These are phyloP conservation scores for Penicillium hesseltinei DNA, from an alignment of 2,329 filamentous ascomycete genomes.

Conservation along the genomic window DNA sequence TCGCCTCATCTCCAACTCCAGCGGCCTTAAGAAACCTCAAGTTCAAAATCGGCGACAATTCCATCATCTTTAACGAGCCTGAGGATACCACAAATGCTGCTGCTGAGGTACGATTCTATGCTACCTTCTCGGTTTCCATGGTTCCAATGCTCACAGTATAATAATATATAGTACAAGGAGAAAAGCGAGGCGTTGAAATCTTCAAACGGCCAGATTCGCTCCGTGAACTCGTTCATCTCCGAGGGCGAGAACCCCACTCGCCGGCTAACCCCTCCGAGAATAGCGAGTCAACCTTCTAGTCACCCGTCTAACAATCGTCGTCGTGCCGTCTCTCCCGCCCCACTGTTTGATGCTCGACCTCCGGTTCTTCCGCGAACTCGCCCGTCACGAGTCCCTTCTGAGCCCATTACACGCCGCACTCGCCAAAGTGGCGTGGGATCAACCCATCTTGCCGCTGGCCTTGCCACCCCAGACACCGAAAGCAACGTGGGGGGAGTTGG, in stretches of 20 bases:
- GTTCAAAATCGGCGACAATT: conserved; percentile 65
- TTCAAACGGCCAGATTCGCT: conserved; percentile 50
- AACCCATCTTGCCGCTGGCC: conserved; percentile 33
- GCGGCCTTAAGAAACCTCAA: conserved; percentile 72
- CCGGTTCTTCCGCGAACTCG: conserved; percentile 42
- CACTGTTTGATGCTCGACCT: conserved; percentile 52
- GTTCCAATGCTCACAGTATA: conserved; percentile 13
- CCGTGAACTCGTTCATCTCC: conserved; percentile 45
- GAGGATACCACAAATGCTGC: conserved; percentile 56
- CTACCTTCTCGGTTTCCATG: not conserved
- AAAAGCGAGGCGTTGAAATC: conserved; percentile 45
- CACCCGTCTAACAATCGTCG: conserved; percentile 38
- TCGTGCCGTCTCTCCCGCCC: conserved; percentile 53
- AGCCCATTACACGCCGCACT: conserved; percentile 50
- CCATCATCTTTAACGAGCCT: conserved; percentile 62
- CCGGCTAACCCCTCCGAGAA: conserved; percentile 24
- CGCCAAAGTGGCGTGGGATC: conserved; percentile 30
- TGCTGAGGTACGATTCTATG: conserved; percentile 49
- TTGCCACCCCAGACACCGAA: conserved; percentile 45
- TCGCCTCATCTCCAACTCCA: conserved; percentile 80
- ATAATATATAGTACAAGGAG: conserved; percentile 41
- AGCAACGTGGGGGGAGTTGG: conserved; percentile 29
- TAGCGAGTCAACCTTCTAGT: conserved; percentile 26
- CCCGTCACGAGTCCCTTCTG: conserved; percentile 43
- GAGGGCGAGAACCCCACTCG: conserved; percentile 34